These are phyloP conservation scores for Melanogaster broomeanus DNA, from an alignment of 768 basidiomycete species.

Conservation along the genomic window DNA sequence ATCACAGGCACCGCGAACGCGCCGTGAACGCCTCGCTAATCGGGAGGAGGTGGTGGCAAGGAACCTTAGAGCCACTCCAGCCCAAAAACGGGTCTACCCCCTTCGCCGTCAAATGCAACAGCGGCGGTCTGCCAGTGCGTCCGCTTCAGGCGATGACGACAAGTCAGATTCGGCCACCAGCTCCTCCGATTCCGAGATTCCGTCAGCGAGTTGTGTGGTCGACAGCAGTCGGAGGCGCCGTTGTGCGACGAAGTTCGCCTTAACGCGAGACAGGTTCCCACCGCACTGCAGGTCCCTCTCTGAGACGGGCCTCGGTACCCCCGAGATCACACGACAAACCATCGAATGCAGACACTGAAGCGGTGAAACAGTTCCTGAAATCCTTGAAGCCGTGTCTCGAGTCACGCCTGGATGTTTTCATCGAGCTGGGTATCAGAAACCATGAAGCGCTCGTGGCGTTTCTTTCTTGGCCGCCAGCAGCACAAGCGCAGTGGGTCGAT, in stretches of 20 bases:
- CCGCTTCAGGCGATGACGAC: background rate
- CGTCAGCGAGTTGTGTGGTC: background rate
- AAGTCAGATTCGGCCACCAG: background rate
- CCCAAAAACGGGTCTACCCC: background rate
- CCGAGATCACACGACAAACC: background rate
- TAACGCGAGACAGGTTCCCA: background rate
- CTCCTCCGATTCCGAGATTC: background rate
- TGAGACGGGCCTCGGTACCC: background rate
- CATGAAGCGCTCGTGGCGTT: slow-evolving; percentile 20
- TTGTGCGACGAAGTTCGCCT: background rate
- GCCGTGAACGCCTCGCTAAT: no score
- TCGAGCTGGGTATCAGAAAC: slow-evolving; percentile 23
- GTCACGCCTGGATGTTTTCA: slow-evolving; percentile 17
- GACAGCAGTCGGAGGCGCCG: background rate
- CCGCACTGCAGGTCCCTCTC: background rate
- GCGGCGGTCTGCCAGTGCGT: no score
- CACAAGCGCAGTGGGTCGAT: slow-evolving; percentile 18
- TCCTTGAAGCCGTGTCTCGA: slow-evolving; percentile 24
- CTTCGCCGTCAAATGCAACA: background rate
- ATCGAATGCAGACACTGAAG: background rate
- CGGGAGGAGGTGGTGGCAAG: no score
- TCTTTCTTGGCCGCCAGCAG: slow-evolving; percentile 20
- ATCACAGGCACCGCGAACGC: background rate
- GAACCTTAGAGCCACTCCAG: background rate
- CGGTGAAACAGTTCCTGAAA: slow-evolving; percentile 17